Evolutionary conservation across 148 eudicot species (phyloP), one percentile per base, ranked within the genome.

Genomic region (Silene conica): DNA sequence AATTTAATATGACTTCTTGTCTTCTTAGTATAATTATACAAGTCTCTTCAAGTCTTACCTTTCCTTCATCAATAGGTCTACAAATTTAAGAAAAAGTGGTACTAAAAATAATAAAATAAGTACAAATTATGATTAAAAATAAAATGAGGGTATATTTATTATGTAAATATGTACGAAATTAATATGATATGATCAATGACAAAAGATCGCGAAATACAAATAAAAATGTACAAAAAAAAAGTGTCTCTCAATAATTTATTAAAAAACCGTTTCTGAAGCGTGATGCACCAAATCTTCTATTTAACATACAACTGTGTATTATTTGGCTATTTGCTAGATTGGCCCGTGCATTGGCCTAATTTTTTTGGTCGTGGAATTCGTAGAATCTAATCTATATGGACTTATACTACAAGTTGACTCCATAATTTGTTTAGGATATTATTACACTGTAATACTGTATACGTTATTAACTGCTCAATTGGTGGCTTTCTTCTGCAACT

Each of bases 1-100:
- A 38, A 66, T 55, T 71, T 56, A 66, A 63, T 63, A 69, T 20
- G 75, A 43, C 54, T 73, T 75, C 5, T 71, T 21, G 5, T n/a
- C n/a, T n/a, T n/a, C n/a, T n/a, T n/a, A 73, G 26, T 52, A 46
- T 3, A 19, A 58, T 56, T 0, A n/a, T n/a, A 56, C 21, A n/a
- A 22, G 43, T 5, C 43, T 38, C 43, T 61, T 23, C 1, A 61
- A 61, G 65, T 61, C 31, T 61, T 22, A 22, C 0, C 65, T 23
- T 10, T n/a, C n/a, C n/a, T n/a, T n/a, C n/a, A n/a, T n/a, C n/a
- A n/a, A n/a, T n/a, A n/a, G n/a, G n/a, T n/a, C n/a, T n/a, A n/a
- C n/a, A n/a, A n/a, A n/a, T n/a, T n/a, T n/a, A n/a, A n/a, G n/a
- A n/a, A n/a, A n/a, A n/a, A n/a, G n/a, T n/a, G n/a, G n/a, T n/a